Base-by-base conservation (phyloP, 2,329 filamentous ascomycete genomes). In the Intubia oerlemansii region DNA sequence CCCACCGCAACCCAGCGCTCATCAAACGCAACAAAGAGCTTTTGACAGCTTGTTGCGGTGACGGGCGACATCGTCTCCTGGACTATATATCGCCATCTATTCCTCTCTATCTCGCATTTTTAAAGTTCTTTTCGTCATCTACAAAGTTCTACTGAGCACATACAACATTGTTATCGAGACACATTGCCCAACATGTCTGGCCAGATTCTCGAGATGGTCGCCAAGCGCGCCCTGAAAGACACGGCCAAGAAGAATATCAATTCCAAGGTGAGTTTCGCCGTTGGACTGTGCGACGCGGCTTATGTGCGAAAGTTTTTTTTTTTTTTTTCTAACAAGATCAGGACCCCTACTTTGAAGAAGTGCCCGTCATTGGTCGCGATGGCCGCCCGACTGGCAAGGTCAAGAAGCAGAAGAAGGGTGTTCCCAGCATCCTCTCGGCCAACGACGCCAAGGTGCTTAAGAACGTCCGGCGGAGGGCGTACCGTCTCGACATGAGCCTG, bases 291-390 rank as follows among this genome's bases (percentile, higher is more conserved):
- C n/a, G n/a, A n/a, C n/a, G n/a, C n/a, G n/a, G n/a, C n/a, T n/a
- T n/a, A 19, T 13, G 11, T 21, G 23, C 14, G 5, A 14, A 17
- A n/a, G 5, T 6, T 25, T 13, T 3, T 10, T 7, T 21, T 14
- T 11, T 5, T 18, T 12, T 5, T 11, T 7, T 13, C 28, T 16
- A 14, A 25, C 17, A 18, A 7, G 10, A 12, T 19, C 20, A 22
- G 79, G 84, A 95, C 46, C 82, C 84, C 5, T 92, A 82, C 54
- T 91, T 84, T 42, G 80, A 91, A 48, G 61, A 70, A 39, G 70
- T 92, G 20, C 70, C 73, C 14, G 73, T 84, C 24, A 78, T 76
- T 7, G 64, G 69, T 36, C 56, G 77, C 24, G 54, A 69, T 38
- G 69, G 70, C 34, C 66, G 58, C 30, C 68, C 71, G 16, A 62